These are phyloP conservation scores for Lumnitzera littorea DNA, from an alignment of 345 rosid genomes.

Conservation along the genomic window DNA sequence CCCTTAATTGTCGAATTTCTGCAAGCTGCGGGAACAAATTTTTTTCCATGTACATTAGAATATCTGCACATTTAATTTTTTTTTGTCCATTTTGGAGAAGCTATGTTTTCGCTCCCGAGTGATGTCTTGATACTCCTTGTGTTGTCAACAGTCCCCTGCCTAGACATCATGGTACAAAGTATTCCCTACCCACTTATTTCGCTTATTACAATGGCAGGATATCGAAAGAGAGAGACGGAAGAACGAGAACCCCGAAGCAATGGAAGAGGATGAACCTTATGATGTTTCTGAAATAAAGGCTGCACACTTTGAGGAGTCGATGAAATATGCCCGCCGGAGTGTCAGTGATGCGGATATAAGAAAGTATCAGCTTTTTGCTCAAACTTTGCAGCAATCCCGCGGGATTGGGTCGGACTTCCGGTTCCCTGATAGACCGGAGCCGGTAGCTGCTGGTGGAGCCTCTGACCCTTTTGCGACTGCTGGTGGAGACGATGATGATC, in stretches of 20 bases:
- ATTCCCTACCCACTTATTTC: background rate
- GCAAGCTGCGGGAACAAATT: too few relatives aligned
- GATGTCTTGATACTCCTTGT: too few relatives aligned
- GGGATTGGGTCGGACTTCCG: conserved; percentile 80
- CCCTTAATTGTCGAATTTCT: too few relatives aligned
- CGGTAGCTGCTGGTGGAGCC: conserved; percentile 46
- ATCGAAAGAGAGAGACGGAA: conserved; percentile 76
- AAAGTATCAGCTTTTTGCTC: conserved; percentile 90
- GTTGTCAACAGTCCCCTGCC: too few relatives aligned
- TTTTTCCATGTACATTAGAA: too few relatives aligned
- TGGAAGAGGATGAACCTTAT: conserved; percentile 80
- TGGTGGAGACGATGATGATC: conserved; percentile 68
- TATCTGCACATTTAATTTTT: too few relatives aligned
- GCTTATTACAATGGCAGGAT: conserved; percentile 36
- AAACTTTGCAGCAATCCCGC: conserved; percentile 85
- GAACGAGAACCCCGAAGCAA: conserved; percentile 79
- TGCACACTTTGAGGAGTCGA: conserved; percentile 84
- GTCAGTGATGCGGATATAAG: conserved; percentile 89
- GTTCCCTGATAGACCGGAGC: conserved; percentile 52
- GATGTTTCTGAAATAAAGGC: conserved; percentile 82
- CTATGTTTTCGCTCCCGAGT: too few relatives aligned
- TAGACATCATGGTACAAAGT: too few relatives aligned
- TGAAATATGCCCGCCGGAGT: conserved; percentile 85
- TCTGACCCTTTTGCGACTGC: conserved; percentile 11
- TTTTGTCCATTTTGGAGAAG: too few relatives aligned